phyloP scores from a whole-genome alignment of 768 basidiomycete genomes.

The Lentinula sp. region DNA sequence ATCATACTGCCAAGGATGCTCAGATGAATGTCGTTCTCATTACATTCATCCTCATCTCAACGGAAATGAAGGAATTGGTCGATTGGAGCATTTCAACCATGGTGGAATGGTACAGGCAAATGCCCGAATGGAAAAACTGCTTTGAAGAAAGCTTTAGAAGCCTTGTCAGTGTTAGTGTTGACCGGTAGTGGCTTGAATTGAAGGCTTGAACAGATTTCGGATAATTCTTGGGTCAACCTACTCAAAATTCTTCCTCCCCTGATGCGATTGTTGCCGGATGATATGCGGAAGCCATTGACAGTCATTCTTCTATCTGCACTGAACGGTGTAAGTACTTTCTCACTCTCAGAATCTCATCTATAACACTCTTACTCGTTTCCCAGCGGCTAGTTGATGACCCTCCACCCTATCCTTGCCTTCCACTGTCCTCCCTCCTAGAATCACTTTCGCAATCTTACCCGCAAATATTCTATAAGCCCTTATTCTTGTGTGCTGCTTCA shows the following conservation, averaged over 20 bases:
- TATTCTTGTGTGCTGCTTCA: conserved; percentile 65
- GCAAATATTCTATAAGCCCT: conserved; percentile 63
- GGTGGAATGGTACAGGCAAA: conserved; percentile 32
- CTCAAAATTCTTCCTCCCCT: conserved; percentile 35
- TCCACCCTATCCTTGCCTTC: conserved; percentile 35
- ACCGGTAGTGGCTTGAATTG: neutral
- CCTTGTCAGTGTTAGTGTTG: conserved; percentile 27
- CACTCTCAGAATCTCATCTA: neutral
- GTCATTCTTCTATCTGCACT: conserved; percentile 36
- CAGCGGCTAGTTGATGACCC: conserved; percentile 53
- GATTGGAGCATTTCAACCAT: conserved; percentile 26
- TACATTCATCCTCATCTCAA: conserved; percentile 31
- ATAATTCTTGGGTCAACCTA: conserved; percentile 35
- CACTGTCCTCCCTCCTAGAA: conserved; percentile 46
- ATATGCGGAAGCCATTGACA: conserved; percentile 34
- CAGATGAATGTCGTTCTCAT: conserved; percentile 34
- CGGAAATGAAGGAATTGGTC: conserved; percentile 16
- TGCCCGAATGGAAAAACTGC: conserved; percentile 31
- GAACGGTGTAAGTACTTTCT: conserved; percentile 36
- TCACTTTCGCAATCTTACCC: conserved; percentile 47
- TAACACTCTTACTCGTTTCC: neutral
- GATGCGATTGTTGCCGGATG: conserved; percentile 40
- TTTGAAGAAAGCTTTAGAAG: conserved; percentile 34
- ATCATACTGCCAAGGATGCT: conserved; percentile 24
- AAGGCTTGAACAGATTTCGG: conserved; percentile 23